Percentiles rank a stretch among this genome's conserved stretches.
Evolutionary conservation across 2,329 filamentous ascomycete species (phyloP).

Genomic region (Ophiocordyceps polyrhachis-furcata): DNA sequence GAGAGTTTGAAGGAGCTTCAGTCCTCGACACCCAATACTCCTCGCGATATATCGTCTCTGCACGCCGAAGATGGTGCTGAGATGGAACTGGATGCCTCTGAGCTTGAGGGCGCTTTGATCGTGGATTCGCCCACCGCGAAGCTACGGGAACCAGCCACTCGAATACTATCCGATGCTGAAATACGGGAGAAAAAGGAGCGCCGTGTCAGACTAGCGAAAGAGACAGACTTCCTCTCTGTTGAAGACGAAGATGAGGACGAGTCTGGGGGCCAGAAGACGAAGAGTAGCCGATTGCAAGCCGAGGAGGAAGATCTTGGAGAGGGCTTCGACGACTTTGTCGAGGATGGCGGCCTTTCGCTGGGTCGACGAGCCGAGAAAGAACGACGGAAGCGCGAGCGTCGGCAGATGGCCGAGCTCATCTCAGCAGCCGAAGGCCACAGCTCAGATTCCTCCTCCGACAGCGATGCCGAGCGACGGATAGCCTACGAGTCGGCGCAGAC

Average conservation of each 20-base stretch:
- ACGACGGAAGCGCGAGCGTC: constrained; percentile 43
- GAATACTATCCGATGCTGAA: constrained; percentile 65
- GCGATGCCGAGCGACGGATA: constrained; percentile 50
- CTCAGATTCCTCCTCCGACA: constrained; percentile 48
- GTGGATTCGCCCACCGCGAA: constrained; percentile 28
- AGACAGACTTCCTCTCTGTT: constrained; percentile 47
- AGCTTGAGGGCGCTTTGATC: constrained; percentile 45
- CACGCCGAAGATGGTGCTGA: constrained; percentile 26
- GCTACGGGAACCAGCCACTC: constrained; percentile 16
- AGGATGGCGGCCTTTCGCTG: constrained; percentile 63
- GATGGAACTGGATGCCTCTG: constrained; percentile 38
- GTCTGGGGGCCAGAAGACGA: constrained; percentile 33
- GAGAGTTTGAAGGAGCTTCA: constrained; percentile 76
- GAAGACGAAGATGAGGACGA: constrained; percentile 33
- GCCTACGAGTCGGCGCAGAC: constrained; percentile 82
- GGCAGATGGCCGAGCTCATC: constrained; percentile 72
- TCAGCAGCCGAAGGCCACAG: constrained; percentile 52
- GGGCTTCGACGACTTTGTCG: constrained; percentile 81
- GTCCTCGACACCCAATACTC: constrained; percentile 68
- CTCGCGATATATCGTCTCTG: constrained; percentile 37
- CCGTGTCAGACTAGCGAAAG: constrained; percentile 57
- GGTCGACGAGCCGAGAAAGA: constrained; percentile 65
- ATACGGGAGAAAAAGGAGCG: constrained; percentile 85
- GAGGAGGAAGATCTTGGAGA: constrained; percentile 90
- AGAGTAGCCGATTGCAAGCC: constrained; percentile 54